A percentile compares a stretch with the other conserved stretches of the same genome.
Evolutionary conservation across 257 asterid genomes (phyloP).

Genomic region (Plantago elongata): DNA sequence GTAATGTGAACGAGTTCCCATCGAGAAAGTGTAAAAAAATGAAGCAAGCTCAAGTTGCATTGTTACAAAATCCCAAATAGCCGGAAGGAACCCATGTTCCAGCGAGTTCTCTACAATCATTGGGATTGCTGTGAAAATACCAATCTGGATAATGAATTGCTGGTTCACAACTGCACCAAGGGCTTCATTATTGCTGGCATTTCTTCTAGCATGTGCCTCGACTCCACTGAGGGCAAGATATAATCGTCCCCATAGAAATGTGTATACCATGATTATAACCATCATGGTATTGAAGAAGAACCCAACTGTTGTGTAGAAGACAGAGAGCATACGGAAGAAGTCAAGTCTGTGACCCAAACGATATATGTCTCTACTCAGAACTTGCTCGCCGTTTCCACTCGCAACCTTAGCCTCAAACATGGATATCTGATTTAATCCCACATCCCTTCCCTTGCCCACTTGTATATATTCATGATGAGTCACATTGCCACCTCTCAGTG

Average conservation of each 20-base stretch:
- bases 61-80: conserved; percentile 83
- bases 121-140: conserved; percentile 84
- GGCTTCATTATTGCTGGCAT: conserved; percentile 57
- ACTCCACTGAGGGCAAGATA: conserved; percentile 87
- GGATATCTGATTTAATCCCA: conserved; percentile 90
- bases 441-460: conserved; percentile 97
- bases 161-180: conserved; percentile 83
- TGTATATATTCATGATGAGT: conserved; percentile 95
- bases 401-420: conserved; percentile 99
- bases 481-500: conserved; percentile 89
- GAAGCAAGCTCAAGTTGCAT: conserved; percentile 88
- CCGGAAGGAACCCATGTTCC: conserved; percentile 78
- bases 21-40: conserved; percentile 68
- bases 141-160: conserved; percentile 83
- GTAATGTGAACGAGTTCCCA: conserved; percentile 92
- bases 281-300: conserved; percentile 81
- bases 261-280: conserved; percentile 70
- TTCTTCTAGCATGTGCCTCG: conserved; percentile 38
- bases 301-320: conserved; percentile 87
- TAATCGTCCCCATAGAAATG: conserved; percentile 87
- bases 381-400: conserved; percentile 95
- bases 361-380: conserved; percentile 85
- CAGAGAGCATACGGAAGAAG: conserved; percentile 94
- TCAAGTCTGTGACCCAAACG: conserved; percentile 90
- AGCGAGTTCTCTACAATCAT: conserved; percentile 89